Base-by-base conservation (phyloP, 192 early-diverging fungal genomes). In the Chytriomyces sp. region DNA sequence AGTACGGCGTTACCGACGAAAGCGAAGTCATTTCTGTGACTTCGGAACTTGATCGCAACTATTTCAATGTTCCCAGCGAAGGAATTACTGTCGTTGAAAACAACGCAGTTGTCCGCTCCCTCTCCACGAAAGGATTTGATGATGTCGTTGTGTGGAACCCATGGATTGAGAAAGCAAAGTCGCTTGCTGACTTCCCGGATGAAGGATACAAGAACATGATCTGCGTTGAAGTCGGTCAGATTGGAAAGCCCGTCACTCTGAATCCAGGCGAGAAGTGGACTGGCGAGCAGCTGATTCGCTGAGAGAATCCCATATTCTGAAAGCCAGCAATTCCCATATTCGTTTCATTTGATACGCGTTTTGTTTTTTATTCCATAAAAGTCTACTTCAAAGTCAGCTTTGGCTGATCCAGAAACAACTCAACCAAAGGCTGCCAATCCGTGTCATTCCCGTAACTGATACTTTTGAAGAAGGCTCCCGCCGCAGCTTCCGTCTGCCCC, bases 81-180 rank as follows among this genome's bases (percentile, higher is more conserved):
- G 67, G 67, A 7, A 53, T 82, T 44, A 61, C 69, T 5, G 49
- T 83, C 45, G 24, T 81, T 44, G 82, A 79, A 10, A 62, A 66
- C 26, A 83, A 79, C 7, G 49, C 23, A 7, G 69, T 74, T 11
- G 62, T 71, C 5, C 9, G 45, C 47, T 79, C 60, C 2, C 10
- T 75, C 43, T 57, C 47, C n/a, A 79, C 59, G 35, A 8, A 7
- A 63, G 62, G 46, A 9, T 70, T 67, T 48, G 63, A 79, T 50
- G 88, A 90, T 66, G 72, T 81, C 77, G 93, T 97, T 48, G 91
- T 97, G 44, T 99, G 97, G 97, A 99, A 99, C 75, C 95, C 95
- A 7, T 99, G 97, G 97, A 86, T 86, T 16, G 94, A 93, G 47
- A 96, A 95, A 84, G 92, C 97, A 10, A 81, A 86, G 50, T 90